Evolutionary conservation across 148 eudicot species (phyloP).

Genomic region (Vaccinium corymbosum): DNA sequence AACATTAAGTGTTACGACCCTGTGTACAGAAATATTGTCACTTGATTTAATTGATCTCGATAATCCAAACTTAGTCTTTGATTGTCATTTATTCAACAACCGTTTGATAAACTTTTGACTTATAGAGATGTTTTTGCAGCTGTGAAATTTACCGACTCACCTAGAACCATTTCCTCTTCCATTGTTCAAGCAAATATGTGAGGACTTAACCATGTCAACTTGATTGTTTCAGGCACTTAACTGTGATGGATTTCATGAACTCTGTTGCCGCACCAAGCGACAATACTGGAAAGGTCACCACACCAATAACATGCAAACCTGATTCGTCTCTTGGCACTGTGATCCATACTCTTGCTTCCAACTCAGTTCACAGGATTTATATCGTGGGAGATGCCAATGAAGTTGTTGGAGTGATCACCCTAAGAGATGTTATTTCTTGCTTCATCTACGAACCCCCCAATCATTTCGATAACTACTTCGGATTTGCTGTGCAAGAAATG

Average conservation of each 20-base stretch:
- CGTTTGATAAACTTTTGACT: not conserved
- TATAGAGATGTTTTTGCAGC: not conserved
- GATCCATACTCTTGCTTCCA: conserved; percentile 63
- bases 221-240: conserved; percentile 55
- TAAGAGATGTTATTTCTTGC: conserved; percentile 93
- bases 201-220: not conserved
- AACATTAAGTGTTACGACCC: not conserved
- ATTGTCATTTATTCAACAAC: not conserved
- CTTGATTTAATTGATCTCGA: not conserved
- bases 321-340: conserved; percentile 56
- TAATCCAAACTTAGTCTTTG: not conserved
- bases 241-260: conserved; percentile 64
- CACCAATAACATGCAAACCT: conserved; percentile 70
- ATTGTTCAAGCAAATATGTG: not conserved
- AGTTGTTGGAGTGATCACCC: conserved; percentile 75
- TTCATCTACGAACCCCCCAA: conserved; percentile 81
- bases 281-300: conserved; percentile 38
- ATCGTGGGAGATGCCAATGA: conserved; percentile 44
- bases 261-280: conserved; percentile 40
- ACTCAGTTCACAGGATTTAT: conserved; percentile 67
- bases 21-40: not conserved
- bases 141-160: conserved; percentile 3
- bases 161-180: not conserved
- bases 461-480: conserved; percentile 65
- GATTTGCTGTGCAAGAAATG: conserved; percentile 55